Evolutionary conservation across 345 rosid genomes (phyloP), one percentile per base, ranked within the genome.

Genomic region (Sonneratia caseolaris): DNA sequence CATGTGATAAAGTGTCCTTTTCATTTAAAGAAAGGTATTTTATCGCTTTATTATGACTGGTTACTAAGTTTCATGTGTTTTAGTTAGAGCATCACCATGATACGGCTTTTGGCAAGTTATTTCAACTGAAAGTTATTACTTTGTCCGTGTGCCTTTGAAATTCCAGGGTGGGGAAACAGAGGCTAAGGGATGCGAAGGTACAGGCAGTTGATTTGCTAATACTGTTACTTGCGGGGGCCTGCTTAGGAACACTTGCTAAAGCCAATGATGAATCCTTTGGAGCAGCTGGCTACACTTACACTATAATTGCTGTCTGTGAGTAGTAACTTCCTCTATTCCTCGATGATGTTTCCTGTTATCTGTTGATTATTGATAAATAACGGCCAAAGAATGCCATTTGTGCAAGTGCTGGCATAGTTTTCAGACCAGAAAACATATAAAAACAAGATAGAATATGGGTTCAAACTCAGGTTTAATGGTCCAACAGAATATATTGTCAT

Each of bases 221-320:
- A 74, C 81, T 95, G 72, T 80, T 95, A 74, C 96, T 95, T 64
- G 99, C 98, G 57, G 99, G 97, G 72, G 92, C 92, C 71, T 92
- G 97, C 86, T 82, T 95, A 81, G 99, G 99, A 77, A 76, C 91
- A 40, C 75, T 95, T 51, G 74, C 82, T 64, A 84, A 86, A 77
- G 79, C 67, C 12, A 84, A 85, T 42, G 98, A 95, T 71, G 80
- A 86, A 77, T 84, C 78, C 70, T 90, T 95, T 70, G 99, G 98
- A 68, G 90, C 86, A 37, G 68, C 81, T 65, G 91, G 93, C 77
- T 95, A 90, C 70, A 83, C 86, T 38, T 84, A 92, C 53, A 88
- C 97, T 47, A 89, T 90, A n/a, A 95, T 92, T 40, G 99, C 96
- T 38, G 94, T 95, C 42, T 95, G 98, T 90, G 85, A 92, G 97